These are phyloP conservation scores for Neurospora hispaniola DNA, from an alignment of 495 filamentous ascomycete species.

Conservation along the genomic window DNA sequence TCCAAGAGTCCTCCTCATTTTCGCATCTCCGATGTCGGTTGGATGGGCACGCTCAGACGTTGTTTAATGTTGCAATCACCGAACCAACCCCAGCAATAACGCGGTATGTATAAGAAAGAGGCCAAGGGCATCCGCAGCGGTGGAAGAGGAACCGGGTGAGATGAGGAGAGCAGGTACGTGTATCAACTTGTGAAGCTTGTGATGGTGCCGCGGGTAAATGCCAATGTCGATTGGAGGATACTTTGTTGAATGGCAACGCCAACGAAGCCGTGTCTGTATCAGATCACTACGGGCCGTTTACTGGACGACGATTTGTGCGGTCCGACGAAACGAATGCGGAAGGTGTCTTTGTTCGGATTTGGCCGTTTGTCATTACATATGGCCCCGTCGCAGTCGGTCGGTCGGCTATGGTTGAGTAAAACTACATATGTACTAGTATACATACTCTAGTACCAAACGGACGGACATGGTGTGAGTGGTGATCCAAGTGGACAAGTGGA, in stretches of 20 bases:
- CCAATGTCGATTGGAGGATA: background rate
- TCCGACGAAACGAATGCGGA: background rate
- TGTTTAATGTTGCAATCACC: background rate
- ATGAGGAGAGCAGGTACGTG: background rate
- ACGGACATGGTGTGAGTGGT: too few relatives aligned
- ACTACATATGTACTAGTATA: background rate
- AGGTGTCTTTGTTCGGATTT: background rate
- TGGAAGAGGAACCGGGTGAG: background rate
- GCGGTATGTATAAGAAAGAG: background rate
- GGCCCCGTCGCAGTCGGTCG: background rate
- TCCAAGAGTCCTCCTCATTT: background rate
- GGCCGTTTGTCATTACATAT: background rate
- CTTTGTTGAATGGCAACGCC: background rate
- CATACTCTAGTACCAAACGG: too few relatives aligned
- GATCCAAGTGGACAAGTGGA: background rate
- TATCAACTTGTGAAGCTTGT: background rate
- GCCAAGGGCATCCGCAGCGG: background rate
- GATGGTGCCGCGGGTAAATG: background rate
- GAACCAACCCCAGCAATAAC: background rate
- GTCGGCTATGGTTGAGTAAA: background rate
- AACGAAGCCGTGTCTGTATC: background rate
- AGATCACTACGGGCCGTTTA: background rate
- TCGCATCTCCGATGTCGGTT: background rate
- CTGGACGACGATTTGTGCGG: background rate
- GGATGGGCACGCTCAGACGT: background rate